A percentile compares a stretch with the other conserved stretches of the same genome.
phyloP scores from a whole-genome alignment of 1,284 basidiomycete genomes.

The Pseudozyma thailandica region DNA sequence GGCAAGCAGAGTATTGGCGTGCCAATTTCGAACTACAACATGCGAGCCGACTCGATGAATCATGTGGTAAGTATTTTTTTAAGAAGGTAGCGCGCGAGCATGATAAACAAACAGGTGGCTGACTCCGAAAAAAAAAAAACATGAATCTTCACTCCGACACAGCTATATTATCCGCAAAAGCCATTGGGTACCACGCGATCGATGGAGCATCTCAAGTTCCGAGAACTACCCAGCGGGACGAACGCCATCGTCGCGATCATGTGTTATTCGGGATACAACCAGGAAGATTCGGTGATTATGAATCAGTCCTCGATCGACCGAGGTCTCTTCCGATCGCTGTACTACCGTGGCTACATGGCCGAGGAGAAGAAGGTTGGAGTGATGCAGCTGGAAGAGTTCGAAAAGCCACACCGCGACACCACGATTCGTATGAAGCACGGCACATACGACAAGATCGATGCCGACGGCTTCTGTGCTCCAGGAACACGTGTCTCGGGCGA shows the following conservation, averaged over 20 bases:
- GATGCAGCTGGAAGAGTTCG: constrained; percentile 85
- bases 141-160: no score
- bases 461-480: constrained; percentile 93
- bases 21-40: constrained; percentile 94
- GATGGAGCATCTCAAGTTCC: constrained; percentile 98
- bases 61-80: no score
- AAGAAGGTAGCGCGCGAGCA: no score
- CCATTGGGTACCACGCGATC: constrained; percentile 97
- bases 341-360: constrained; percentile 97
- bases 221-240: constrained; percentile 95
- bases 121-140: no score
- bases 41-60: constrained; percentile 74
- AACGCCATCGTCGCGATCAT: constrained; percentile 98
- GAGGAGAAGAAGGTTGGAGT: constrained; percentile 96
- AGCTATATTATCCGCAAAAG: constrained; percentile 97
- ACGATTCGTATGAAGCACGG: constrained; percentile 97
- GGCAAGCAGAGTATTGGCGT: constrained; percentile 72
- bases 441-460: constrained; percentile 97
- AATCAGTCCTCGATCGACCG: constrained; percentile 98
- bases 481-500: constrained; percentile 95
- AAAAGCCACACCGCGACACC: constrained; percentile 92
- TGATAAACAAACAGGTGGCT: no score
- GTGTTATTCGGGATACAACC: constrained; percentile 99
- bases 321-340: constrained; percentile 97
- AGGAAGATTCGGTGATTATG: constrained; percentile 99